Conservation (phyloP, 164 flowering plant genomes). For the Annona squamosa region DNA sequence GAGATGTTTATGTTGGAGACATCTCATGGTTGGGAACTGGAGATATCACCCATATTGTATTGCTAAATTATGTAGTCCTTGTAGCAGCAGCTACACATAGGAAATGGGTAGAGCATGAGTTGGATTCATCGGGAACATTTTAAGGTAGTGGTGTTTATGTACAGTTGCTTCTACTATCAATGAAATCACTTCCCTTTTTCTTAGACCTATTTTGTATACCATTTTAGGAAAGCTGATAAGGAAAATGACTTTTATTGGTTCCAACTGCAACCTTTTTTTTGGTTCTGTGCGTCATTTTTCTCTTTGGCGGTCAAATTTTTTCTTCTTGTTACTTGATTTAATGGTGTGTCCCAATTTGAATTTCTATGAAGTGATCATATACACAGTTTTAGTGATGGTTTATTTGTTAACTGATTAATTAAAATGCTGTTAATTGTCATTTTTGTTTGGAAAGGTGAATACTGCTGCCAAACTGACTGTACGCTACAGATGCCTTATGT, state of each 20-base stretch:
- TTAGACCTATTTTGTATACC: background rate
- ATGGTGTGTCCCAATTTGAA: too few species aligned
- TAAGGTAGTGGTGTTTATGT: background rate
- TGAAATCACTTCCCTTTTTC: background rate
- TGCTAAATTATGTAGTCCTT: background rate
- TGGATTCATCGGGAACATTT: background rate
- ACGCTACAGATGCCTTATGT: too few species aligned
- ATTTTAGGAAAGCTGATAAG: too few species aligned
- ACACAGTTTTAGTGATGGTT: too few species aligned
- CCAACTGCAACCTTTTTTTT: background rate
- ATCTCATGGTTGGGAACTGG: slow-evolving; percentile 3
- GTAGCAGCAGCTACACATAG: slow-evolving; percentile 1
- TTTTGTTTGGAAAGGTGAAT: too few species aligned
- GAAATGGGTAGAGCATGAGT: background rate
- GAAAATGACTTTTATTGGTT: background rate
- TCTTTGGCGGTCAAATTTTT: too few species aligned
- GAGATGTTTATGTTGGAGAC: slow-evolving; percentile 7
- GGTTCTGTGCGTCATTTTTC: too few species aligned
- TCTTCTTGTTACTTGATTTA: too few species aligned
- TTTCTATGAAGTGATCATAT: too few species aligned
- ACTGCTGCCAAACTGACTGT: too few species aligned
- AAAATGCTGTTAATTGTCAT: too few species aligned
- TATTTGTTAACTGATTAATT: too few species aligned
- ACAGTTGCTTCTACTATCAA: background rate
- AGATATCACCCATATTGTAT: slow-evolving; percentile 4